phyloP scores from a whole-genome alignment of 1,284 basidiomycete species.

The Leccinum griseonigrum region DNA sequence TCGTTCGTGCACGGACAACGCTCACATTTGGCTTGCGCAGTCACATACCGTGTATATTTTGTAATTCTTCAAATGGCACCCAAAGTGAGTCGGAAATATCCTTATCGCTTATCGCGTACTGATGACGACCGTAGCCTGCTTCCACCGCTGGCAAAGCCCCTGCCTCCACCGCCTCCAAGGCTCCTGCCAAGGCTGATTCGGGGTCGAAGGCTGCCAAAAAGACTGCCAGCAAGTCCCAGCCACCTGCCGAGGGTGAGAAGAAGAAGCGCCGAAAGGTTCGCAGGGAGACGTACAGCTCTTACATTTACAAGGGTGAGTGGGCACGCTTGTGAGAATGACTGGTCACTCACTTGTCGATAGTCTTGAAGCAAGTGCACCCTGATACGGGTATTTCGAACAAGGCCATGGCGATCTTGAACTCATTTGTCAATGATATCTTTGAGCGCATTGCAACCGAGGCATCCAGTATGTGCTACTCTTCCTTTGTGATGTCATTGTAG shows the following conservation, averaged over 20 bases:
- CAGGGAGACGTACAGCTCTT: slow-evolving; percentile 92
- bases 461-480: slow-evolving; percentile 43
- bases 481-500: not conserved
- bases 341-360: slow-evolving; percentile 28
- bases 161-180: slow-evolving; percentile 75
- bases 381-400: slow-evolving; percentile 84
- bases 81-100: slow-evolving; percentile 22
- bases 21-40: slow-evolving; percentile 21
- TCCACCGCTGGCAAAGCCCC: slow-evolving; percentile 80
- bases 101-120: slow-evolving; percentile 16
- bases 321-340: slow-evolving; percentile 27
- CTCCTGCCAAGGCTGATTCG: slow-evolving; percentile 72
- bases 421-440: slow-evolving; percentile 75
- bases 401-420: slow-evolving; percentile 80
- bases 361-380: slow-evolving; percentile 74
- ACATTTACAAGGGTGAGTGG: slow-evolving; percentile 84
- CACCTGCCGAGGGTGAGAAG: slow-evolving; percentile 68
- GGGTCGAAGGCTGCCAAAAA: slow-evolving; percentile 85
- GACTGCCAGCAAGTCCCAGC: slow-evolving; percentile 65
- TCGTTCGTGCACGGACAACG: slow-evolving; percentile 3
- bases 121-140: slow-evolving; percentile 51
- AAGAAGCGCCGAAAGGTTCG: slow-evolving; percentile 87
- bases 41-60: slow-evolving; percentile 33
- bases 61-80: slow-evolving; percentile 33
- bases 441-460: slow-evolving; percentile 78